These are phyloP conservation scores for Panellus pusillus DNA, from an alignment of 768 basidiomycete genomes.

Conservation along the genomic window DNA sequence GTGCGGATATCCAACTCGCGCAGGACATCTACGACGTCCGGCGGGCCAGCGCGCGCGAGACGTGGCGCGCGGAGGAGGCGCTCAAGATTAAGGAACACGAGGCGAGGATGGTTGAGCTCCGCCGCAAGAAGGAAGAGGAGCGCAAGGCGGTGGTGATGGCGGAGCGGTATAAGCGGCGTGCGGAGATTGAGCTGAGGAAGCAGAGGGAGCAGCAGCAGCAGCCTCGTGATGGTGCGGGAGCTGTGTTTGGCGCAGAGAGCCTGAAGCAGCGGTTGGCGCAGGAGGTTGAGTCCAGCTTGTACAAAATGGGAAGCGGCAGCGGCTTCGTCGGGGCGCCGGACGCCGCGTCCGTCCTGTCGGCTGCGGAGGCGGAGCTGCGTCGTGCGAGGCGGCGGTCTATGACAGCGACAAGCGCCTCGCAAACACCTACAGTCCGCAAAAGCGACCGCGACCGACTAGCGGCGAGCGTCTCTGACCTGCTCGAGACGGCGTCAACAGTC, in stretches of 20 bases:
- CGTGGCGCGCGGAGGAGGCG: slow-evolving; percentile 30
- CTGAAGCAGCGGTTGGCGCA: slow-evolving; percentile 8
- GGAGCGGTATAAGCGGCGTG: slow-evolving; percentile 38
- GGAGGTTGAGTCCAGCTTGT: slow-evolving; percentile 25
- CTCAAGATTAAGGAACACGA: slow-evolving; percentile 39
- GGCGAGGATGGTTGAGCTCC: slow-evolving; percentile 38
- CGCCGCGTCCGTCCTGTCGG: neutral
- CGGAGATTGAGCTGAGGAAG: slow-evolving; percentile 28
- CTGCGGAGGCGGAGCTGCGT: neutral
- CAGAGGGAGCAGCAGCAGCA: neutral
- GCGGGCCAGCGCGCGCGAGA: slow-evolving; percentile 34
- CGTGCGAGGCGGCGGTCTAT: slow-evolving; percentile 7
- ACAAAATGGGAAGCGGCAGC: neutral
- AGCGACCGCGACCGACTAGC: neutral
- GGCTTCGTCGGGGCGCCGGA: neutral
- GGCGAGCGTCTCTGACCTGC: slow-evolving; percentile 4
- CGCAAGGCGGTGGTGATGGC: slow-evolving; percentile 42
- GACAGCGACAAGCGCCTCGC: neutral
- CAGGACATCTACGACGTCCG: slow-evolving; percentile 35
- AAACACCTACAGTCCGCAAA: neutral
- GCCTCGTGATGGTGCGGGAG: neutral
- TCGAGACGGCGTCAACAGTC: neutral
- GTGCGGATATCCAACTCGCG: slow-evolving; percentile 42
- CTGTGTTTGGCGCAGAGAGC: slow-evolving; percentile 8
- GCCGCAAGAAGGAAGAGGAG: slow-evolving; percentile 48